Evolutionary conservation across 2,329 filamentous ascomycete genomes (phyloP).

Genomic region (Claviceps digitariae): DNA sequence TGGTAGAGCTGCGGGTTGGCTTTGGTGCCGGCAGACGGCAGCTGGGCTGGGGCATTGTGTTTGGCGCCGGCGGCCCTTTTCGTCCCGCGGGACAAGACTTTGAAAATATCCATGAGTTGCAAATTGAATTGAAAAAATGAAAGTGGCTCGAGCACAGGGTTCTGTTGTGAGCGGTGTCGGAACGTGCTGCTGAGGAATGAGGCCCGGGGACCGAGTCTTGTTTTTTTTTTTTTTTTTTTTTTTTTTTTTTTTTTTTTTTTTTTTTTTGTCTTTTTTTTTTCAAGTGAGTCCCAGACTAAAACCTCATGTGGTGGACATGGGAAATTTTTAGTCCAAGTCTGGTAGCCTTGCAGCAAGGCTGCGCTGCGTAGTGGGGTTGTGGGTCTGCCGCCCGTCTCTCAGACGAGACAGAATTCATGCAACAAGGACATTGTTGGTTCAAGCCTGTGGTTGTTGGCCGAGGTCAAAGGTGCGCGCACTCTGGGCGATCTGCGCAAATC

Average conservation of each 20-base stretch:
- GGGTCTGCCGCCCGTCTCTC: not conserved
- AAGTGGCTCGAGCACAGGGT: not conserved
- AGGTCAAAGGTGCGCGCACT: too few relatives aligned
- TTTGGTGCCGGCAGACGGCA: conserved; percentile 51
- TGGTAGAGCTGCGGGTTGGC: conserved; percentile 59
- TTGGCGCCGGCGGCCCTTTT: conserved; percentile 30
- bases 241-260: not conserved
- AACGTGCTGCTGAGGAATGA: not conserved
- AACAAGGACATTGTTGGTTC: not conserved
- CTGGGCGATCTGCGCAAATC: too few relatives aligned
- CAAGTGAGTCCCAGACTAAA: not conserved
- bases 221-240: not conserved
- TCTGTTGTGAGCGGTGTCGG: not conserved
- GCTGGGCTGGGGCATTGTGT: conserved; percentile 24
- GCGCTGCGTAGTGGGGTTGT: conserved; percentile 4
- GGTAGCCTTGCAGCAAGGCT: conserved; percentile 12
- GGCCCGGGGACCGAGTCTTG: not conserved
- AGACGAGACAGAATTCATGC: not conserved
- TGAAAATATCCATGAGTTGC: conserved; percentile 54
- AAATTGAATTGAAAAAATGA: not conserved
- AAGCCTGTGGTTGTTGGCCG: too few relatives aligned
- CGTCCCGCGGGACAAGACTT: conserved; percentile 56
- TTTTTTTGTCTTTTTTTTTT: not conserved
- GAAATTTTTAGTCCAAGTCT: conserved; percentile 8
- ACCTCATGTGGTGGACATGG: not conserved